Evolutionary conservation across 2,329 filamentous ascomycete genomes (phyloP).

Genomic region (Paecilomyces sp.): DNA sequence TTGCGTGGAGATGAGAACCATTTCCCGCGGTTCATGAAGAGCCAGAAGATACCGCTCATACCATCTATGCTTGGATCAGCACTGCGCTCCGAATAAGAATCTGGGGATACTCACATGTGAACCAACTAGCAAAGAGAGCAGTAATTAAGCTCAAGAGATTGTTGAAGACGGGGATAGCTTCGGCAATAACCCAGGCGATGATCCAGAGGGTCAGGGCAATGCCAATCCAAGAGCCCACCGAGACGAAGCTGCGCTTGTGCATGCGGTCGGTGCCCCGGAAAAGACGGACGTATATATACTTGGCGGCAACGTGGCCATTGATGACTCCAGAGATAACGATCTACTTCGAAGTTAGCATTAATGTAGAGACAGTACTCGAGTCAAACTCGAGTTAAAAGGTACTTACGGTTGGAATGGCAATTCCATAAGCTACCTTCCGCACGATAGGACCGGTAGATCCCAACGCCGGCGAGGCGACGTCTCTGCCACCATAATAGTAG

Average conservation of each 20-base stretch:
- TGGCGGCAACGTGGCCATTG: conserved; percentile 59
- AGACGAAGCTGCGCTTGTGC: conserved; percentile 43
- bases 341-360: conserved; percentile 9
- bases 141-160: conserved; percentile 58
- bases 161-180: conserved; percentile 63
- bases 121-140: conserved; percentile 61
- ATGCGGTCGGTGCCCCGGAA: conserved; percentile 55
- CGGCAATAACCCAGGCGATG: conserved; percentile 60
- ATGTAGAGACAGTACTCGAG: not conserved
- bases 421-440: conserved; percentile 59
- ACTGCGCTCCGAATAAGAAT: not conserved
- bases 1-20: conserved; percentile 32
- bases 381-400: too few relatives aligned
- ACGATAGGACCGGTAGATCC: conserved; percentile 52
- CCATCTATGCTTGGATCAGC: conserved; percentile 13
- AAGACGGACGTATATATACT: conserved; percentile 58
- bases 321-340: conserved; percentile 67
- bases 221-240: conserved; percentile 51
- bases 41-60: conserved; percentile 32
- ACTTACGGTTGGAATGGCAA: conserved; percentile 56
- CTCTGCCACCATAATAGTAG: conserved; percentile 58
- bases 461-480: conserved; percentile 59
- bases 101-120: conserved; percentile 44
- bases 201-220: conserved; percentile 53
- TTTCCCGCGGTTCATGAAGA: conserved; percentile 34